Evolutionary conservation across 139 green algal species (phyloP), one percentile per base, ranked within the genome.

Genomic region (Nannochloris sp.): DNA sequence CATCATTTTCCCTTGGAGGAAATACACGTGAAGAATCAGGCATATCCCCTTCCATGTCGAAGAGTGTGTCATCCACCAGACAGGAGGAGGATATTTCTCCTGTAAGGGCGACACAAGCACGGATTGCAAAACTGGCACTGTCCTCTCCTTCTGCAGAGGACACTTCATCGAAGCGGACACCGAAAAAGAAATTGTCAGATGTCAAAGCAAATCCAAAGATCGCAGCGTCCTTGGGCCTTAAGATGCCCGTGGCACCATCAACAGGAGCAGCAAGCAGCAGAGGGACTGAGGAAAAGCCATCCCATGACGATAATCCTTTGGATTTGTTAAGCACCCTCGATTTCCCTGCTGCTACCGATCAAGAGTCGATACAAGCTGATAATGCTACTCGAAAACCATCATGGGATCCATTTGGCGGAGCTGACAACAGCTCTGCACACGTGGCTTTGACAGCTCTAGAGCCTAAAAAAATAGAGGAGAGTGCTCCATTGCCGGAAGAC

Each of bases 151-250:
- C 33, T 6, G 23, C 66, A 4, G 37, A 46, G 70, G 30, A 46
- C 26, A 6, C 13, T 23, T 23, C 20, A 25, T 65, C 40, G n/a
- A 23, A 36, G 16, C 60, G 66, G 57, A 29, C 51, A 16, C 33
- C 50, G n/a, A 62, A 71, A 45, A 91, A 92, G 68, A 87, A 85
- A 71, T 78, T 94, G 25, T 79, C 69, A 0, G 75, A 94, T 11
- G 74, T 92, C 10, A 82, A 80, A 65, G 82, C 92, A 56, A 82
- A 90, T 60, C 81, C 85, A 9, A 77, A 78, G 16, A 89, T 94
- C 31, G 78, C 78, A 5, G 82, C 79, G 1, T 81, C 81, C 5
- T 82, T 95, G 50, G 73, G 75, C 2, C 59, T 77, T 2, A 72
- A 77, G 26, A 20, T 72, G 14, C 66, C 66, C 33, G 36, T 55